phyloP scores from a whole-genome alignment of 371 early-diverging fungal genomes.

The Rhizopus arrhizus region DNA sequence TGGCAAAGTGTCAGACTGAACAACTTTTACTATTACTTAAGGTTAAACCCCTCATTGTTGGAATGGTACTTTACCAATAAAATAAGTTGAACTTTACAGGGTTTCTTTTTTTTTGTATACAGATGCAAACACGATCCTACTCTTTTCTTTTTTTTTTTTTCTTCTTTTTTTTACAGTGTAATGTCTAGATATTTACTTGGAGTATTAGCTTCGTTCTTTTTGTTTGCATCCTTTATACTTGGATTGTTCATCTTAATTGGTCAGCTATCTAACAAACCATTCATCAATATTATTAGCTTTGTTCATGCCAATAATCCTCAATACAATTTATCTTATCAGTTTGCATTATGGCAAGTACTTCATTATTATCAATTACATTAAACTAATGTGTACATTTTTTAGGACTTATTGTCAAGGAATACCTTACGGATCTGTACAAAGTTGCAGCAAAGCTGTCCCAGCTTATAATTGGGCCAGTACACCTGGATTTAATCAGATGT shows the following conservation, averaged over 20 bases:
- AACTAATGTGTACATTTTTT: background rate
- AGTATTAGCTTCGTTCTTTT: slow-evolving; percentile 11
- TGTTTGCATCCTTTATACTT: slow-evolving; percentile 29
- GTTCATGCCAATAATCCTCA: slow-evolving; percentile 21
- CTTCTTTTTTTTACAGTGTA: background rate
- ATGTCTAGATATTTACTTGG: slow-evolving; percentile 3
- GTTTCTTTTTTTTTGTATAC: background rate
- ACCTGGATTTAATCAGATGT: slow-evolving; percentile 26
- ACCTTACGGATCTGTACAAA: slow-evolving; percentile 7
- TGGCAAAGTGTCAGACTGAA: too few relatives aligned
- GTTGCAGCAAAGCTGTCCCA: slow-evolving; percentile 15
- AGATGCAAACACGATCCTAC: background rate
- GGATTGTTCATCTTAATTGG: slow-evolving; percentile 44
- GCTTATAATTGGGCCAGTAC: slow-evolving; percentile 40
- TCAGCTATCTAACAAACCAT: slow-evolving; percentile 32
- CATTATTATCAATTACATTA: background rate
- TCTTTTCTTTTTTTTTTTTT: background rate
- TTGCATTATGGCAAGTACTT: slow-evolving; percentile 37
- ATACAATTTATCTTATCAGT: slow-evolving; percentile 18
- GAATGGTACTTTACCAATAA: background rate
- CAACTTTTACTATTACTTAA: too few relatives aligned
- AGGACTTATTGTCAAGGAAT: slow-evolving; percentile 27
- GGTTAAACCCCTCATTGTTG: background rate
- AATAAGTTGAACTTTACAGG: background rate
- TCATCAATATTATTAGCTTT: slow-evolving; percentile 33